A percentile compares a stretch with the other conserved stretches of the same genome.
phyloP scores from a whole-genome alignment of 768 basidiomycete genomes.

The Suillus placidus region DNA sequence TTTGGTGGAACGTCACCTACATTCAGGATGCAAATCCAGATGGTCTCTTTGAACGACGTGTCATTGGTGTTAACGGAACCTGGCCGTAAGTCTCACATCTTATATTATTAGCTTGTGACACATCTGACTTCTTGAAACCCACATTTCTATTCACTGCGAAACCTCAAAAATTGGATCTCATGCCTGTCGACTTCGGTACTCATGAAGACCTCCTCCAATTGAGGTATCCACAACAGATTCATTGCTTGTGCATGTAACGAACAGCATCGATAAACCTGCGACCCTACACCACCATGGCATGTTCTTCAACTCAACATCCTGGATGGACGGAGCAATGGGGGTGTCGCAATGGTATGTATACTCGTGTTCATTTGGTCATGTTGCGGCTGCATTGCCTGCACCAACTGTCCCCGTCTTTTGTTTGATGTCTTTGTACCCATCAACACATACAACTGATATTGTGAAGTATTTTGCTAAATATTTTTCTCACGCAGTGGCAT shows the following conservation, averaged over 20 bases:
- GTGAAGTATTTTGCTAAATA: not conserved
- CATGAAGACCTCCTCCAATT: constrained; percentile 75
- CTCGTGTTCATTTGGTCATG: not conserved
- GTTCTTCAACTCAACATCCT: constrained; percentile 86
- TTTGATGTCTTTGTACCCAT: not conserved
- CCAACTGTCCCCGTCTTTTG: not conserved
- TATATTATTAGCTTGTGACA: not conserved
- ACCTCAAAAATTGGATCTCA: not conserved
- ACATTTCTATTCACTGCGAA: not conserved
- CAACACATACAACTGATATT: not conserved
- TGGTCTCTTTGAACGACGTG: constrained; percentile 72
- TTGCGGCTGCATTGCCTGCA: not conserved
- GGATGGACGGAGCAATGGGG: constrained; percentile 86
- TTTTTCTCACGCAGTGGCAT: constrained; percentile 57
- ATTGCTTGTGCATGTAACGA: constrained; percentile 75
- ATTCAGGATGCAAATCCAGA: constrained; percentile 82
- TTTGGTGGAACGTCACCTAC: constrained; percentile 93
- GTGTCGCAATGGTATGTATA: constrained; percentile 78
- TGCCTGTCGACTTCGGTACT: not conserved
- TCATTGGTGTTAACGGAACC: constrained; percentile 86
- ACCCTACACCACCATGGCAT: constrained; percentile 93
- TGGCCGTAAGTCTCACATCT: constrained; percentile 75
- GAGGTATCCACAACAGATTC: constrained; percentile 72
- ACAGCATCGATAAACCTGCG: constrained; percentile 66
- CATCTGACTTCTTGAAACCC: not conserved